Percentiles rank a stretch among this genome's conserved stretches.
These are phyloP conservation scores for Neurospora sublineolata DNA, from an alignment of 495 filamentous ascomycete genomes.

Conservation along the genomic window DNA sequence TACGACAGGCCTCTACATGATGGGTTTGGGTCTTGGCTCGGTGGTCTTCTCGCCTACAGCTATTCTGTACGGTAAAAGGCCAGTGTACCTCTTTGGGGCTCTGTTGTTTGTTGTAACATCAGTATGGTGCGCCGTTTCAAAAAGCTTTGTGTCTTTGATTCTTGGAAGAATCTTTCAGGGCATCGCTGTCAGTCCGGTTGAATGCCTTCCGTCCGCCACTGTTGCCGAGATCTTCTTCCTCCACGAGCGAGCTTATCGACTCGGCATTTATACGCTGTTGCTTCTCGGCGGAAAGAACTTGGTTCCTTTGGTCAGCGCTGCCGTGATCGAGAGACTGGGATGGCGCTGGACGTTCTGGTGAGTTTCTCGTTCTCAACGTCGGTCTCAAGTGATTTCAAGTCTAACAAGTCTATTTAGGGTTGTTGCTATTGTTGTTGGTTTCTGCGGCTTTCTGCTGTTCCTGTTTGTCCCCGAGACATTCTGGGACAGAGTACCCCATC, in stretches of 20 bases:
- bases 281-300: conserved; percentile 90
- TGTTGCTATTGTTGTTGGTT: conserved; percentile 72
- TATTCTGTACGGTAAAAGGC: conserved; percentile 82
- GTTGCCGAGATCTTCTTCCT: conserved; percentile 96
- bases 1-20: conserved; percentile 91
- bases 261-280: conserved; percentile 90
- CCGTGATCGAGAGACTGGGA: conserved; percentile 59
- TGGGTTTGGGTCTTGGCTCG: conserved; percentile 79
- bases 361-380: conserved; percentile 12
- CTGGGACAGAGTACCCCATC: conserved; percentile 78
- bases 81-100: conserved; percentile 75
- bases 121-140: conserved; percentile 78
- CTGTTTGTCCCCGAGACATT: conserved; percentile 94
- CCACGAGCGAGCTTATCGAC: conserved; percentile 84
- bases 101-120: conserved; percentile 65
- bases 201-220: conserved; percentile 87
- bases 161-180: conserved; percentile 80
- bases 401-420: conserved; percentile 43
- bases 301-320: conserved; percentile 78
- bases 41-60: conserved; percentile 82
- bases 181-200: conserved; percentile 79
- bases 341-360: conserved; percentile 96
- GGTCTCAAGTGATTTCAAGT: not conserved
- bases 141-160: conserved; percentile 68
- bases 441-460: conserved; percentile 64